Percentiles rank a stretch among this genome's conserved stretches.
phyloP scores from a whole-genome alignment of 1,284 basidiomycete genomes.

The Sanghuangporus baumii region DNA sequence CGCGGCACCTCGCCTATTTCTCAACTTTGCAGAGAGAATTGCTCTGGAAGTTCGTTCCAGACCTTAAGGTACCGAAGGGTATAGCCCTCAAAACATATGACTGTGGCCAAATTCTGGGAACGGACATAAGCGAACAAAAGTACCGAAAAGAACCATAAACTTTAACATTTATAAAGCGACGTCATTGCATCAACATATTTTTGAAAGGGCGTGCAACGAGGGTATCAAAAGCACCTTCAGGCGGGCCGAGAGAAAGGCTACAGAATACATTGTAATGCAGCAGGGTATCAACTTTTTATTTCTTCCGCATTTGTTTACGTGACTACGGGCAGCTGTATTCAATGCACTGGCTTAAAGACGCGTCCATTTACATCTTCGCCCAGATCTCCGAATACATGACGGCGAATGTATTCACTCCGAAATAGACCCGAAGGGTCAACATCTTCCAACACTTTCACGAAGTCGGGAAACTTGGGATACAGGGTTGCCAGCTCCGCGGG shows the following conservation, averaged over 20 bases:
- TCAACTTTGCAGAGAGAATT: not conserved
- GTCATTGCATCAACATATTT: not conserved
- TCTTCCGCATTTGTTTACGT: not conserved
- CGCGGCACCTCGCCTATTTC: not conserved
- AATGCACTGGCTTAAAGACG: constrained; percentile 44
- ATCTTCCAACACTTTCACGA: constrained; percentile 59
- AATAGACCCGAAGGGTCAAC: constrained; percentile 83
- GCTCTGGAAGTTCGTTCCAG: not conserved
- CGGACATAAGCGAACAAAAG: constrained; percentile 4
- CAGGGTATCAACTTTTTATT: not conserved
- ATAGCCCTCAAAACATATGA: not conserved
- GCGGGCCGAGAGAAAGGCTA: not conserved
- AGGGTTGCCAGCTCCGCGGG: constrained; percentile 61
- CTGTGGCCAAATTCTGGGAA: not conserved
- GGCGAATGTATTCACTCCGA: constrained; percentile 72
- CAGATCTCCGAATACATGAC: constrained; percentile 61
- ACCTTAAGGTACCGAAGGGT: not conserved
- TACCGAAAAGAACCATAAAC: not conserved
- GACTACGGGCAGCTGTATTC: not conserved
- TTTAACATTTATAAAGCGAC: not conserved
- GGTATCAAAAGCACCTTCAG: not conserved
- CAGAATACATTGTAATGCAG: not conserved
- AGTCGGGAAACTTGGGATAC: constrained; percentile 86
- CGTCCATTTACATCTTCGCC: constrained; percentile 41
- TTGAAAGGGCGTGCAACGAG: not conserved